These are phyloP conservation scores for Sophora flavescens DNA, from an alignment of 306 rosid species.

Conservation along the genomic window DNA sequence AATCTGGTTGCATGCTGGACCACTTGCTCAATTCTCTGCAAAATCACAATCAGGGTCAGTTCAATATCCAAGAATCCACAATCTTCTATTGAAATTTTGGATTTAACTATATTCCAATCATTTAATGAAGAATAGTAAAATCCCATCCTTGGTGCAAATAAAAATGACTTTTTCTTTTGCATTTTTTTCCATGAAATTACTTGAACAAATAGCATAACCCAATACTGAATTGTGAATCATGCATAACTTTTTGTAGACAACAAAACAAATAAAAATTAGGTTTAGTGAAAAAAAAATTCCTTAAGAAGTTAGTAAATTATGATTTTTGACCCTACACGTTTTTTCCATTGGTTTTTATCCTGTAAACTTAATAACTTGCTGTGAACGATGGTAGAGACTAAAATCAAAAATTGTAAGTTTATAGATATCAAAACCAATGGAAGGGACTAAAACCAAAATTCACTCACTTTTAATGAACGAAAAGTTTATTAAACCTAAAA, in stretches of 20 bases:
- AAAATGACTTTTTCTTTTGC: not conserved
- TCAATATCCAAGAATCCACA: constrained; percentile 37
- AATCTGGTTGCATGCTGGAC: constrained; percentile 64
- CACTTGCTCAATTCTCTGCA: constrained; percentile 72
- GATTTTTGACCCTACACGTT: no score
- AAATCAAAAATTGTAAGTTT: no score
- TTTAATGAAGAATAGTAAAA: constrained; percentile 26
- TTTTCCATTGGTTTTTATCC: no score
- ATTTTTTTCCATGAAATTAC: not conserved
- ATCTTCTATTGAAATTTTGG: not conserved
- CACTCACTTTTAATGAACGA: no score
- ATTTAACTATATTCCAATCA: not conserved
- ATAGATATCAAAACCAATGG: no score
- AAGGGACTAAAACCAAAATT: not conserved
- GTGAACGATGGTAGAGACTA: no score
- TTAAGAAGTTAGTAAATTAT: no score
- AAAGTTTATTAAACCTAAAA: not conserved
- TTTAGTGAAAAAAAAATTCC: no score
- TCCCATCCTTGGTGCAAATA: not conserved
- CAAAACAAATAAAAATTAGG: no score
- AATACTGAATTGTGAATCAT: no score
- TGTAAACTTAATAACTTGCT: no score
- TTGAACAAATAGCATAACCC: not conserved
- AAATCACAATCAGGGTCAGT: constrained; percentile 25
- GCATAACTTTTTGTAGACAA: no score